phyloP scores from a whole-genome alignment of 140 eudicot genomes.

The Artemisia princeps region DNA sequence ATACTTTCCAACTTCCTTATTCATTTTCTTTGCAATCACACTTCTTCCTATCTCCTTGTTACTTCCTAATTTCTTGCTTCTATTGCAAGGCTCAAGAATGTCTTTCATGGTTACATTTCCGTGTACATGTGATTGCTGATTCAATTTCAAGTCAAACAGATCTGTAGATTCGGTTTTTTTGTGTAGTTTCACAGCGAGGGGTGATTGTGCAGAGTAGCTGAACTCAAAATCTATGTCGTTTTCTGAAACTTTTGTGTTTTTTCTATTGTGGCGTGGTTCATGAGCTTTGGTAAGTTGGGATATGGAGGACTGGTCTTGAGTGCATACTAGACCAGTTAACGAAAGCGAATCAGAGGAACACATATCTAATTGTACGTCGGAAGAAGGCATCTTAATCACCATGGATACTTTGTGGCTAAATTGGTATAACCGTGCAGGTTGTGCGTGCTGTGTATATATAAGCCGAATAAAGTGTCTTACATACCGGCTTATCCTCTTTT shows the following conservation, averaged over 20 bases:
- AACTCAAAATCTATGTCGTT: conserved; percentile 28
- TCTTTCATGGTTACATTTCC: conserved; percentile 30
- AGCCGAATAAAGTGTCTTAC: conserved; percentile 16
- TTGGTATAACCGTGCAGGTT: conserved; percentile 10
- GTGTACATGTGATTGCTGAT: conserved; percentile 9
- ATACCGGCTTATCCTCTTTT: conserved; percentile 19
- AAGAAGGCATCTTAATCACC: conserved; percentile 32
- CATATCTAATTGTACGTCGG: conserved; percentile 22
- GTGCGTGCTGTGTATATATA: conserved; percentile 7
- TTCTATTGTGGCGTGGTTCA: conserved; percentile 15
- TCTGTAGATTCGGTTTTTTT: conserved; percentile 20
- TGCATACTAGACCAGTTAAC: conserved; percentile 29
- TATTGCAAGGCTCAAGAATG: conserved; percentile 20
- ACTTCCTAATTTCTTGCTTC: conserved; percentile 12
- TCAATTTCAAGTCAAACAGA: conserved; percentile 25
- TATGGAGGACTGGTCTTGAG: conserved; percentile 17
- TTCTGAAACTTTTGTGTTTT: conserved; percentile 26
- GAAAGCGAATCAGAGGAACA: conserved; percentile 32
- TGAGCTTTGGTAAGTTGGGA: not conserved
- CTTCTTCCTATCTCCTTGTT: not conserved
- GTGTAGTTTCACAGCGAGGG: conserved; percentile 5
- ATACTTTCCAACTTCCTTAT: conserved; percentile 1
- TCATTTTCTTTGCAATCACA: not conserved
- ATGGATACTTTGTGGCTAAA: not conserved
- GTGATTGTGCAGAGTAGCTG: conserved; percentile 30